These are phyloP conservation scores for Protostelium mycophagum DNA, from an alignment of 78 protist species.

Conservation along the genomic window DNA sequence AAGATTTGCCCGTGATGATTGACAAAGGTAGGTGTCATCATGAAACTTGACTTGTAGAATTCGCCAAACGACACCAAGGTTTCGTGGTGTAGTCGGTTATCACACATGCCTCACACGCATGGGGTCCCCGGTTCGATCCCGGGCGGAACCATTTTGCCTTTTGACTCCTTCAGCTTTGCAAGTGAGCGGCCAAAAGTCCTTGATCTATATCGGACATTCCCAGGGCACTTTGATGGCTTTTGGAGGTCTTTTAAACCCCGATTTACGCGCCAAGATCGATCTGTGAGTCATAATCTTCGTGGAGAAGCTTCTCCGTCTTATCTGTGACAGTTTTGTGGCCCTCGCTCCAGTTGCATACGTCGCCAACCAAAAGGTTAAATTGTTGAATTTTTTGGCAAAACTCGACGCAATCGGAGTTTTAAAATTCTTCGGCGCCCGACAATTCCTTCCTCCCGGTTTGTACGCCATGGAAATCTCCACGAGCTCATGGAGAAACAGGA, in stretches of 20 bases:
- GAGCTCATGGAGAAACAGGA: too few relatives aligned
- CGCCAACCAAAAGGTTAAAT: not conserved
- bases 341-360: not conserved
- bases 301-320: not conserved
- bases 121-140: slow-evolving; percentile 28
- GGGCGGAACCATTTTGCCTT: slow-evolving; percentile 3
- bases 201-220: not conserved
- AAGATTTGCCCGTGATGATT: not conserved
- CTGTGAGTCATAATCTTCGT: too few relatives aligned
- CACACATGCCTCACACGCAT: slow-evolving; percentile 19
- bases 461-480: too few relatives aligned
- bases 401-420: not conserved
- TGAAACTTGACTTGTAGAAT: too few relatives aligned
- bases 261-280: not conserved
- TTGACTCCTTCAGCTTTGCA: too few relatives aligned
- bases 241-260: not conserved
- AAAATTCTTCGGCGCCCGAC: not conserved
- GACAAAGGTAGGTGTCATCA: not conserved
- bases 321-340: not conserved
- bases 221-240: not conserved
- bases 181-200: not conserved
- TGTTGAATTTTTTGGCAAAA: not conserved
- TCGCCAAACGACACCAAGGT: too few relatives aligned
- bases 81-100: slow-evolving; percentile 30
- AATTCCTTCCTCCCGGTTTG: not conserved